Conservation (phyloP, 2,329 filamentous ascomycete species). For the Fusarium neocosmosporiellum region DNA sequence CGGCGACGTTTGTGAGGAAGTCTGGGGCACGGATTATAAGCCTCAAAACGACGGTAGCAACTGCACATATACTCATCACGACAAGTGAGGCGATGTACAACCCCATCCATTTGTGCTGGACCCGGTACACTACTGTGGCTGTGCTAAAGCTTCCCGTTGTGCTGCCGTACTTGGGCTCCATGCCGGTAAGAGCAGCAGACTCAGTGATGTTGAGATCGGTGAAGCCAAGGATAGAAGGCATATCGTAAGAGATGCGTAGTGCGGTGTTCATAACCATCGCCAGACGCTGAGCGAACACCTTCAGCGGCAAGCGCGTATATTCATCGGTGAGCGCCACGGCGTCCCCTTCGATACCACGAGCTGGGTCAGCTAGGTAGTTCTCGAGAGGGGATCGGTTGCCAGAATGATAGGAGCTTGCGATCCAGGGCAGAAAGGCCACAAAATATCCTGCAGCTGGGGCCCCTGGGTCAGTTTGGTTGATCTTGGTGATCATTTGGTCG, state of each 20-base stretch:
- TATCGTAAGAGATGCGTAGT: background rate
- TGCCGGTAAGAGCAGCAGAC: background rate
- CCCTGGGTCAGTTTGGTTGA: background rate
- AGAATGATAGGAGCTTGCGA: background rate
- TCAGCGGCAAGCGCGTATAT: background rate
- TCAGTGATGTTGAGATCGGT: background rate
- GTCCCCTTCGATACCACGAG: background rate
- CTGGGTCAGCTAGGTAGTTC: background rate
- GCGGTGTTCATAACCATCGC: background rate
- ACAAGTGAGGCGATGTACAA: background rate
- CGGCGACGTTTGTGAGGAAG: background rate
- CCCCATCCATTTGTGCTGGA: background rate
- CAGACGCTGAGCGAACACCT: background rate
- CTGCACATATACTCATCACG: background rate
- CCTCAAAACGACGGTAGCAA: background rate
- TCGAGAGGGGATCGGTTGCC: background rate
- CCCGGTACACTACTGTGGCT: background rate
- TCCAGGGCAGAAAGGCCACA: background rate
- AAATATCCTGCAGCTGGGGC: background rate
- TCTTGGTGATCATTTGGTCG: background rate
- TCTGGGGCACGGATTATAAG: background rate
- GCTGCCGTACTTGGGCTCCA: background rate
- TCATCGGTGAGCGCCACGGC: background rate
- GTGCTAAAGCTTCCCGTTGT: background rate
- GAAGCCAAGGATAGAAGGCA: background rate